phyloP scores from a whole-genome alignment of 306 rosid species.

The Leucaena leucocephala region DNA sequence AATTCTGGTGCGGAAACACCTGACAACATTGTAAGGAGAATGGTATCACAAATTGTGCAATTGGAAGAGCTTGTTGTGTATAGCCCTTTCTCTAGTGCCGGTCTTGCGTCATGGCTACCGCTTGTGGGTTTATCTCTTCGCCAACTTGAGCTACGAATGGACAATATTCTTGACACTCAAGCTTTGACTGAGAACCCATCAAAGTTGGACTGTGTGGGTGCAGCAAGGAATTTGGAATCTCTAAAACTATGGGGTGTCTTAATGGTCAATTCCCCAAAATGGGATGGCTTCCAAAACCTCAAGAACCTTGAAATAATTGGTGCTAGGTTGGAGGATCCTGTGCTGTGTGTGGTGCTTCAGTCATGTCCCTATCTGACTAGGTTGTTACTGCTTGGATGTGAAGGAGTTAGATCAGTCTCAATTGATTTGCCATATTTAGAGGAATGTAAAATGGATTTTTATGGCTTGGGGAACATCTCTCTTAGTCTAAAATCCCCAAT shows the following conservation, averaged over 20 bases:
- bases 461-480: slow-evolving; percentile 76
- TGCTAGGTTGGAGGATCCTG: slow-evolving; percentile 71
- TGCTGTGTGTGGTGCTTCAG: slow-evolving; percentile 53
- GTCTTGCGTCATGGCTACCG: slow-evolving; percentile 85
- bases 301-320: slow-evolving; percentile 84
- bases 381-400: slow-evolving; percentile 84
- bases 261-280: slow-evolving; percentile 66
- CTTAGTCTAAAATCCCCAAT: slow-evolving; percentile 66
- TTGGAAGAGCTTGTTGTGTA: slow-evolving; percentile 82
- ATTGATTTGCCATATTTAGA: slow-evolving; percentile 66
- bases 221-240: slow-evolving; percentile 71
- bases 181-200: slow-evolving; percentile 57
- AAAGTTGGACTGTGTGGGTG: slow-evolving; percentile 66
- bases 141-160: slow-evolving; percentile 88
- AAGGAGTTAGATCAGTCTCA: slow-evolving; percentile 68
- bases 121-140: slow-evolving; percentile 57
- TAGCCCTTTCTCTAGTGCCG: slow-evolving; percentile 72
- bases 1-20: slow-evolving; percentile 43
- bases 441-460: slow-evolving; percentile 87
- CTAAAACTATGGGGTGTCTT: slow-evolving; percentile 93
- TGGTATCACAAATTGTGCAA: slow-evolving; percentile 59
- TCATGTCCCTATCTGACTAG: slow-evolving; percentile 70
- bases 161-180: slow-evolving; percentile 59
- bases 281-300: slow-evolving; percentile 76
- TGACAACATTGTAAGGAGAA: slow-evolving; percentile 66